Percentiles rank a stretch among this genome's conserved stretches.
These are phyloP conservation scores for Abrus pulchellus DNA, from an alignment of 306 rosid species.

Conservation along the genomic window DNA sequence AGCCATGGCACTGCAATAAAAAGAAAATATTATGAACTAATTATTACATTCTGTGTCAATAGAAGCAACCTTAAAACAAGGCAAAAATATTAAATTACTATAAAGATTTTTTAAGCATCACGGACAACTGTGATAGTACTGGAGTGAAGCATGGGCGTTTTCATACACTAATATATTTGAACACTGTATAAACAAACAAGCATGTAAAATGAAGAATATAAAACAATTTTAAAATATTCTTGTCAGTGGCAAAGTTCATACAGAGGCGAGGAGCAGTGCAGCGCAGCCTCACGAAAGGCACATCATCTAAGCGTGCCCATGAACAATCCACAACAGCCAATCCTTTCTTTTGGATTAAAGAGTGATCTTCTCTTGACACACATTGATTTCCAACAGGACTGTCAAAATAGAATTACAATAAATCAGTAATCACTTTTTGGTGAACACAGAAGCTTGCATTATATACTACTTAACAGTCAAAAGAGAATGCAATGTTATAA, in stretches of 20 bases:
- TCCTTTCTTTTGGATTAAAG: conserved; percentile 74
- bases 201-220: conserved; percentile 4
- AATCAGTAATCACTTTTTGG: conserved; percentile 20
- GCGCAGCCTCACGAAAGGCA: conserved; percentile 89
- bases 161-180: conserved; percentile 4
- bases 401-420: conserved; percentile 50
- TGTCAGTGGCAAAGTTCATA: conserved; percentile 55
- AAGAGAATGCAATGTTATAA: conserved; percentile 32
- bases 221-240: conserved; percentile 18
- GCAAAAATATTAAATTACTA: conserved; percentile 22
- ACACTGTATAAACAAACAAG: conserved; percentile 9
- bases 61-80: conserved; percentile 30
- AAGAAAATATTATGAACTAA: conserved; percentile 39
- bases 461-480: conserved; percentile 40
- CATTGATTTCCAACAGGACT: conserved; percentile 91
- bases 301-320: conserved; percentile 94
- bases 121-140: background rate
- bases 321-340: conserved; percentile 99
- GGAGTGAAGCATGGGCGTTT: conserved; percentile 15
- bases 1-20: conserved; percentile 90
- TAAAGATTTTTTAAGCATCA: conserved; percentile 28
- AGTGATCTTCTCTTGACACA: conserved; percentile 88
- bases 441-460: conserved; percentile 27
- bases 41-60: conserved; percentile 26
- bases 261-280: conserved; percentile 93